These are phyloP conservation scores for Termitomyces eurrhizus DNA, from an alignment of 768 basidiomycete genomes.

Conservation along the genomic window DNA sequence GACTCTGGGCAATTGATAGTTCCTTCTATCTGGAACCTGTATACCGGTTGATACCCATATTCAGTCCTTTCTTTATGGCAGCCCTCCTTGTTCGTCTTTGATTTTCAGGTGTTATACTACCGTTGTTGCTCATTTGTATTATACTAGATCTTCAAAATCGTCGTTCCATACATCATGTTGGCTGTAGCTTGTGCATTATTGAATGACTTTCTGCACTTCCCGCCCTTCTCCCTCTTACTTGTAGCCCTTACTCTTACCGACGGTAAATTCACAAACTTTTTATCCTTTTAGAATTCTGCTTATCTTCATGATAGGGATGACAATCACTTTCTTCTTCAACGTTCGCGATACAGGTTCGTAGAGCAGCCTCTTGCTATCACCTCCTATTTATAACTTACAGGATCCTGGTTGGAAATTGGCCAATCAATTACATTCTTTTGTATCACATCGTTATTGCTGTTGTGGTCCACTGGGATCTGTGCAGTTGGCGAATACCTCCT, in stretches of 20 bases:
- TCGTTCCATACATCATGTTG: constrained; percentile 76
- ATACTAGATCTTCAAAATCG: constrained; percentile 71
- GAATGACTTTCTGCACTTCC: constrained; percentile 62
- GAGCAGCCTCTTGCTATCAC: background rate
- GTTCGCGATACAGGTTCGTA: constrained; percentile 71
- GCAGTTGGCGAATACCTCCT: constrained; percentile 70
- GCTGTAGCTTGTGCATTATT: constrained; percentile 66
- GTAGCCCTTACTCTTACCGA: constrained; percentile 74
- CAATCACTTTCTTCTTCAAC: constrained; percentile 77
- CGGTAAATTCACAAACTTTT: constrained; percentile 31
- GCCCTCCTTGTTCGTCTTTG: constrained; percentile 52
- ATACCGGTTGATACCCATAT: constrained; percentile 81
- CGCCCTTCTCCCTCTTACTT: constrained; percentile 78
- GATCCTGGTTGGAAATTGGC: constrained; percentile 89
- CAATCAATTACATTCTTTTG: constrained; percentile 87
- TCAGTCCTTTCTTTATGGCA: constrained; percentile 83
- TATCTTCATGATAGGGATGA: constrained; percentile 56
- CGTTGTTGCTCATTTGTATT: background rate
- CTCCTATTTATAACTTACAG: constrained; percentile 25
- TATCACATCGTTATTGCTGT: constrained; percentile 71
- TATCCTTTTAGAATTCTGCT: constrained; percentile 4
- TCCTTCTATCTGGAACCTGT: constrained; percentile 89
- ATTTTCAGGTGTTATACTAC: background rate
- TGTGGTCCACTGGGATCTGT: constrained; percentile 79
- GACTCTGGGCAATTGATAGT: constrained; percentile 23